Evolutionary conservation across 202 grass and related monocot genomes (phyloP).

Genomic region (Digitaria exilis): DNA sequence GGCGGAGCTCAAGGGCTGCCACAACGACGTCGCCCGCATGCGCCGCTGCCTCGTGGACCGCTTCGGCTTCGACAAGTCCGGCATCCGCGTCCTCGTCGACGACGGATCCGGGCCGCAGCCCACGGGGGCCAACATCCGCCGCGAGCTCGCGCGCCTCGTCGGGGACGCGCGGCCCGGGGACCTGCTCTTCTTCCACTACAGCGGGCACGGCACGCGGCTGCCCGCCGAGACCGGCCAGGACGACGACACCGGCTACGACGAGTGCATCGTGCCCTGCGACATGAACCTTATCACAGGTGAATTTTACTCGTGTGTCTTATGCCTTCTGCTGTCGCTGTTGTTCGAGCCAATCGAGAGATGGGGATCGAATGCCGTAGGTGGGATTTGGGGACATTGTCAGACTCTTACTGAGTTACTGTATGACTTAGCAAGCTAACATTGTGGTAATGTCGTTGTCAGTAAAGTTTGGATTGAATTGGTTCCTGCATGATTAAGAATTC

Average conservation of each 20-base stretch:
- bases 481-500: neutral
- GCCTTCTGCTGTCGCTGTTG: neutral
- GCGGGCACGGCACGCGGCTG: conserved; percentile 12
- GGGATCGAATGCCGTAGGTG: conserved; percentile 23
- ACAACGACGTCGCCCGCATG: conserved; percentile 78
- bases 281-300: conserved; percentile 95
- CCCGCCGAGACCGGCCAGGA: conserved; percentile 50
- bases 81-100: conserved; percentile 70
- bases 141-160: conserved; percentile 54
- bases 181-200: conserved; percentile 22
- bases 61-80: conserved; percentile 63
- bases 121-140: conserved; percentile 26
- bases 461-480: neutral
- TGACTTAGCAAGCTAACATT: neutral
- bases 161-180: conserved; percentile 44
- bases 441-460: neutral
- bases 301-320: neutral
- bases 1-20: conserved; percentile 78
- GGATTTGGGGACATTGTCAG: neutral
- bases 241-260: conserved; percentile 83
- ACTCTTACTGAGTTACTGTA: neutral
- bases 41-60: conserved; percentile 57
- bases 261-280: conserved; percentile 42
- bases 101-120: conserved; percentile 35
- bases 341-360: neutral